These are phyloP conservation scores for Flaveria brownii DNA, from an alignment of 129 eudicot species.

Conservation along the genomic window DNA sequence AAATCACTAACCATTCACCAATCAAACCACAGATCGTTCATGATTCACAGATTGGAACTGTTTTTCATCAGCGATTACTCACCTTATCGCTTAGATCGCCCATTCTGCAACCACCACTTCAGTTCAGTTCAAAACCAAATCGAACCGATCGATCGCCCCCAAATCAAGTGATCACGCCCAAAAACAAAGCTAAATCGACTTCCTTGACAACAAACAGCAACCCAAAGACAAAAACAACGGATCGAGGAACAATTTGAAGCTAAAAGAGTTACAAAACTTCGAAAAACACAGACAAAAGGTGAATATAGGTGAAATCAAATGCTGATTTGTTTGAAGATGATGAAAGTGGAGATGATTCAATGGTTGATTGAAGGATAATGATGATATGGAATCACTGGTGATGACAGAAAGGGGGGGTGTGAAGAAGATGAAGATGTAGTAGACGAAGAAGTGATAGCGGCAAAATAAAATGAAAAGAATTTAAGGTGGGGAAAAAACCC, in stretches of 20 bases:
- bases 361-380: not conserved
- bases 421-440: not conserved
- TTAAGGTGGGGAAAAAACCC: slow-evolving; percentile 61
- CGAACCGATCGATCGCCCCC: not conserved
- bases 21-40: not conserved
- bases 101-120: slow-evolving; percentile 34
- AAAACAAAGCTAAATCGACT: not conserved
- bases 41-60: not conserved
- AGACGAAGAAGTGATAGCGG: slow-evolving; percentile 41
- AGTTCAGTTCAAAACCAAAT: slow-evolving; percentile 3
- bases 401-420: not conserved
- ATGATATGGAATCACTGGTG: not conserved
- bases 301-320: not conserved
- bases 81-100: slow-evolving; percentile 83
- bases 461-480: slow-evolving; percentile 38
- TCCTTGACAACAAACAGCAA: not conserved
- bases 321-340: not conserved
- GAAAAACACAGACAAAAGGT: not conserved
- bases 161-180: too few species aligned
- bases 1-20: not conserved
- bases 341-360: not conserved
- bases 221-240: not conserved
- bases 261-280: not conserved
- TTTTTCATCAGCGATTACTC: slow-evolving; percentile 43
- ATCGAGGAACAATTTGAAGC: not conserved